Evolutionary conservation across 1,284 basidiomycete species (phyloP).

Genomic region (Ganoderma lucidum): DNA sequence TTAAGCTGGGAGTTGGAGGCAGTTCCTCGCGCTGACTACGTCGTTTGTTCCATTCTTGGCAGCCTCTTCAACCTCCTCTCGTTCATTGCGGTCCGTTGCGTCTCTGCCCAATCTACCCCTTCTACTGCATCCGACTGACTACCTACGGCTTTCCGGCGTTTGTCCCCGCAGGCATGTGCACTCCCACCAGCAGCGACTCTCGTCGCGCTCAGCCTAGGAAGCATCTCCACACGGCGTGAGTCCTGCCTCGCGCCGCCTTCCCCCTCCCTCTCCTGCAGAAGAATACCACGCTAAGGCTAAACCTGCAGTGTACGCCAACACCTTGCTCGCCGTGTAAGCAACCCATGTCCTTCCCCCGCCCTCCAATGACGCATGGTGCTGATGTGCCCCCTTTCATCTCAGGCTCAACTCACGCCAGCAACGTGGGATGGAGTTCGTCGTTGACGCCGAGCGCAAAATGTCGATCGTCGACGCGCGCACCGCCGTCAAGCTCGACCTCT

Average conservation of each 20-base stretch:
- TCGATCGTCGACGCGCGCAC: slow-evolving; percentile 12
- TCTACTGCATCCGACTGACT: background rate
- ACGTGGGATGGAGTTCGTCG: slow-evolving; percentile 23
- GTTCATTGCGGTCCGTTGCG: slow-evolving; percentile 15
- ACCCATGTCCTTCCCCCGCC: background rate
- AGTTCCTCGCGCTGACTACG: background rate
- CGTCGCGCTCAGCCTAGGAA: slow-evolving; percentile 7
- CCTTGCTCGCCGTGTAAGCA: slow-evolving; percentile 14
- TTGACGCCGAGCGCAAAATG: slow-evolving; percentile 12
- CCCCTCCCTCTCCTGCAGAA: no score
- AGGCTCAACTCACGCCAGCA: slow-evolving; percentile 18
- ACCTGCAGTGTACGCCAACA: slow-evolving; percentile 12
- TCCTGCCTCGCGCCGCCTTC: background rate
- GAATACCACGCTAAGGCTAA: background rate
- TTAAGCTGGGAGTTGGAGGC: no score
- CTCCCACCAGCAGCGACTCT: background rate
- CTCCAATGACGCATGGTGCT: background rate
- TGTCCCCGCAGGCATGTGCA: slow-evolving; percentile 8
- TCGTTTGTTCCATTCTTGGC: background rate
- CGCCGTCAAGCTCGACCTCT: slow-evolving; percentile 13
- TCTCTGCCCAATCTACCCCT: background rate
- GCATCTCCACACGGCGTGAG: slow-evolving; percentile 19
- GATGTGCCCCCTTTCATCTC: no score
- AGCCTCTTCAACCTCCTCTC: slow-evolving; percentile 15
- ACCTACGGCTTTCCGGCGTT: background rate